phyloP scores from a whole-genome alignment of 371 early-diverging fungal genomes.

The Mucor velutinosus region DNA sequence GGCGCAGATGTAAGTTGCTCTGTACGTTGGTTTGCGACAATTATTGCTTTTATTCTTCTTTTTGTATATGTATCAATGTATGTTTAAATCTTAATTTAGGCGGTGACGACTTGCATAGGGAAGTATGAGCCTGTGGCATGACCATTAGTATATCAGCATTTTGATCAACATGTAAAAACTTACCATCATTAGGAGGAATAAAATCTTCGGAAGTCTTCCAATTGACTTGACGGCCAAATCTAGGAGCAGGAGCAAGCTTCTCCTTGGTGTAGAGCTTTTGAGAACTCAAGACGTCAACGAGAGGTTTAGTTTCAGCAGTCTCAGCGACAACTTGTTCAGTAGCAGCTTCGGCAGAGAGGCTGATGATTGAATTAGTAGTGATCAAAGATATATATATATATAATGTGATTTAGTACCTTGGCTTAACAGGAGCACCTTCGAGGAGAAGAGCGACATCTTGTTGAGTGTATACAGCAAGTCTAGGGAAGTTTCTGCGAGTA shows the following conservation, averaged over 20 bases:
- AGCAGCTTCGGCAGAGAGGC: conserved; percentile 33
- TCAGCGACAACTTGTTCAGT: conserved; percentile 16
- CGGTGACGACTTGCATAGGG: conserved; percentile 38
- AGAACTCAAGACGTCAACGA: conserved; percentile 43
- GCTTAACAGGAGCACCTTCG: conserved; percentile 49
- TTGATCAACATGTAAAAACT: not conserved
- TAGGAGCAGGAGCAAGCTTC: conserved; percentile 44
- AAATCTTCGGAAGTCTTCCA: conserved; percentile 54
- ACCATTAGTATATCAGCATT: not conserved
- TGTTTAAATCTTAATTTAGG: conserved; percentile 12
- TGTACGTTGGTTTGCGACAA: not conserved
- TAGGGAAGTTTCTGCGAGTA: conserved; percentile 88
- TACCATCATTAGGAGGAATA: conserved; percentile 51
- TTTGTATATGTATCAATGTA: conserved; percentile 5
- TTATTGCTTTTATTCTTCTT: not conserved
- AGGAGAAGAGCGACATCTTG: conserved; percentile 70
- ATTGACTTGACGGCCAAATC: conserved; percentile 39
- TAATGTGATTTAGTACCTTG: conserved; percentile 35
- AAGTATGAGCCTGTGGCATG: conserved; percentile 35
- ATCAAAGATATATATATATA: not conserved
- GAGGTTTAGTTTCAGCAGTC: conserved; percentile 36
- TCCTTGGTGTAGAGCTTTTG: conserved; percentile 36
- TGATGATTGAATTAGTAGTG: not conserved
- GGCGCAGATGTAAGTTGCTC: not conserved
- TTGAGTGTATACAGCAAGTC: conserved; percentile 82